Percentiles rank a stretch among this genome's conserved stretches.
phyloP scores from a whole-genome alignment of 495 filamentous ascomycete genomes.

The Cenococcum geophilum region DNA sequence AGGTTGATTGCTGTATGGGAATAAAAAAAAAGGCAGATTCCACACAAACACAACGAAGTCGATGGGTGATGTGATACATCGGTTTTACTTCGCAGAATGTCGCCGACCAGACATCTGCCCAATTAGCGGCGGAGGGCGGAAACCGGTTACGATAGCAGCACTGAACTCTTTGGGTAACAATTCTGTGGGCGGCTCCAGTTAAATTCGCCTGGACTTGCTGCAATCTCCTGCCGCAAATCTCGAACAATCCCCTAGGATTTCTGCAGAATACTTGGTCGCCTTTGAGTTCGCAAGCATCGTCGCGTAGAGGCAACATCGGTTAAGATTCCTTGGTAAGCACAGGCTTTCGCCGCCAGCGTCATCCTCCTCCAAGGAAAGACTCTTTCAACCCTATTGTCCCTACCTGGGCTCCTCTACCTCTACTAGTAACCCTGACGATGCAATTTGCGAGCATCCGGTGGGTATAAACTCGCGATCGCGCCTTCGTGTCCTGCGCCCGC shows the following conservation, averaged over 20 bases:
- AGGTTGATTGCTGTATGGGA: neutral
- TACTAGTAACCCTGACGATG: neutral
- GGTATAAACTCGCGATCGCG: neutral
- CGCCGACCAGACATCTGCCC: neutral
- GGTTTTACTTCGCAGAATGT: no score
- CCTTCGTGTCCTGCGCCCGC: constrained; percentile 3
- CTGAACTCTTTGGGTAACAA: no score
- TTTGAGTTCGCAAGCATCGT: no score
- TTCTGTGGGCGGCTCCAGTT: no score
- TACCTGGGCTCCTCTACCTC: neutral
- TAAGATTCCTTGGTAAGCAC: neutral
- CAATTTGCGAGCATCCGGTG: neutral
- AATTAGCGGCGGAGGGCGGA: neutral
- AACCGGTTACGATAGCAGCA: no score
- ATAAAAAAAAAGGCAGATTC: neutral
- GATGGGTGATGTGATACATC: neutral
- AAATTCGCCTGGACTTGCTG: no score
- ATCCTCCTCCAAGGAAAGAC: neutral
- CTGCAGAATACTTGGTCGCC: no score
- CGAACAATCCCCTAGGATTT: no score
- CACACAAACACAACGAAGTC: neutral
- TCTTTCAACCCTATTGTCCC: neutral
- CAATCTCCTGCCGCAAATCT: no score
- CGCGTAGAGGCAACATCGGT: neutral
- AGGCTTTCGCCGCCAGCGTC: neutral